These are phyloP conservation scores for Conticribra weissflogii DNA, from an alignment of 108 stramenopile species.

Conservation along the genomic window DNA sequence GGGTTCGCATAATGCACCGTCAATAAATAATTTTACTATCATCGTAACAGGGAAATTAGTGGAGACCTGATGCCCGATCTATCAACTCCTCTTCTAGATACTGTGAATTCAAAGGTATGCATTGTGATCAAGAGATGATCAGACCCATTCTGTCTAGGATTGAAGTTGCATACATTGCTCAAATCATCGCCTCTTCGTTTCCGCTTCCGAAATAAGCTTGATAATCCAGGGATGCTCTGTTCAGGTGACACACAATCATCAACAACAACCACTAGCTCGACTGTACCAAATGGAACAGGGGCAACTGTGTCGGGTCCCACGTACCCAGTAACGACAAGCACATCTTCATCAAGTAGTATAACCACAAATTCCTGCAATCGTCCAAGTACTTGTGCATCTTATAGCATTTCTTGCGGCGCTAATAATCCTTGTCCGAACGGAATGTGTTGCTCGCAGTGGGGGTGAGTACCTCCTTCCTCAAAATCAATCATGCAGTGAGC, in stretches of 20 bases:
- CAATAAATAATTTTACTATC: no score
- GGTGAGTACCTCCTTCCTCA: neutral
- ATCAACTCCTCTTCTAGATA: conserved; percentile 39
- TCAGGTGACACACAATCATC: neutral
- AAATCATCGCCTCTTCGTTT: neutral
- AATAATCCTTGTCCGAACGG: neutral
- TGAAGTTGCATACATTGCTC: no score
- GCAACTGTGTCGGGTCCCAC: conserved; percentile 1
- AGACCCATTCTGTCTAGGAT: no score
- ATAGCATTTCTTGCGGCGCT: neutral
- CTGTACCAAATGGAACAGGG: neutral
- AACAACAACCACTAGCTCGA: conserved; percentile 3
- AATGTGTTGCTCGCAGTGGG: neutral
- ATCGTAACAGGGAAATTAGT: conserved; percentile 13
- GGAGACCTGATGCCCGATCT: conserved; percentile 39
- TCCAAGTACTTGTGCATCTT: neutral
- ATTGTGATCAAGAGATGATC: no score
- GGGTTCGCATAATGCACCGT: no score
- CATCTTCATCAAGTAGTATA: neutral
- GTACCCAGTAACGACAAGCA: neutral
- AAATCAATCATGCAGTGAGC: neutral
- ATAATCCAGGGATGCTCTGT: conserved; percentile 16
- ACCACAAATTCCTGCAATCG: neutral
- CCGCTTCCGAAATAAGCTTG: conserved; percentile 1
- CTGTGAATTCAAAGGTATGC: conserved; percentile 17